phyloP scores from a whole-genome alignment of 345 rosid species.

The Fremontodendron californicum region DNA sequence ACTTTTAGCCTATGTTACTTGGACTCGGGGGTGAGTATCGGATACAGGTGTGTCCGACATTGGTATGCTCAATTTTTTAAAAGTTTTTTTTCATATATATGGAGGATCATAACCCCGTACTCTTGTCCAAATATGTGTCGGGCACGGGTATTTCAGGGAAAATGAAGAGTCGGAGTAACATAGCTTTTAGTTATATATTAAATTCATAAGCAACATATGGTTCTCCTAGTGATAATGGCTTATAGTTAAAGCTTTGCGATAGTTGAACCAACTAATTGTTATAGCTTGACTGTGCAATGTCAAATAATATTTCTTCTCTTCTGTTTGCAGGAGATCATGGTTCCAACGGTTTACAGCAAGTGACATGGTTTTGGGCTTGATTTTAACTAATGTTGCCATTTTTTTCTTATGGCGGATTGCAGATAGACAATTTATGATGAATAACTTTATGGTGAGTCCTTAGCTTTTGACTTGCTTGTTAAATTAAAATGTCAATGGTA shows the following conservation, averaged over 20 bases:
- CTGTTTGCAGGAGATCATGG: constrained; percentile 61
- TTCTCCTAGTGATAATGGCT: not conserved
- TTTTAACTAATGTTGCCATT: constrained; percentile 61
- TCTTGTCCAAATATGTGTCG: too few species aligned
- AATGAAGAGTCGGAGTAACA: too few species aligned
- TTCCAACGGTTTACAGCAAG: constrained; percentile 32
- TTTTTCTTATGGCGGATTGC: constrained; percentile 70
- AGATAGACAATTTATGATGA: constrained; percentile 51
- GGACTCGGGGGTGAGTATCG: too few species aligned
- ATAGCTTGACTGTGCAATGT: constrained; percentile 1
- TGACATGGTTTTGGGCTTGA: constrained; percentile 61
- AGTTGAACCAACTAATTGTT: not conserved
- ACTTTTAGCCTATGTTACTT: too few species aligned
- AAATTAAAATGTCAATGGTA: not conserved
- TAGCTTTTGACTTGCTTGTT: not conserved
- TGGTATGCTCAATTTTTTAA: too few species aligned
- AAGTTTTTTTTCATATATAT: too few species aligned
- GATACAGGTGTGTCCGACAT: too few species aligned
- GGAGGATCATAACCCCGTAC: too few species aligned
- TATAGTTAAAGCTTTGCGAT: not conserved
- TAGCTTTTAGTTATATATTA: not conserved
- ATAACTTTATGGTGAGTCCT: constrained; percentile 75
- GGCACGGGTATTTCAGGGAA: too few species aligned
- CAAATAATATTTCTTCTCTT: constrained; percentile 22
- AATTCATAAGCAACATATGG: not conserved